phyloP scores from a whole-genome alignment of 2,329 filamentous ascomycete species.

The Neopestalotiopsis rosae region DNA sequence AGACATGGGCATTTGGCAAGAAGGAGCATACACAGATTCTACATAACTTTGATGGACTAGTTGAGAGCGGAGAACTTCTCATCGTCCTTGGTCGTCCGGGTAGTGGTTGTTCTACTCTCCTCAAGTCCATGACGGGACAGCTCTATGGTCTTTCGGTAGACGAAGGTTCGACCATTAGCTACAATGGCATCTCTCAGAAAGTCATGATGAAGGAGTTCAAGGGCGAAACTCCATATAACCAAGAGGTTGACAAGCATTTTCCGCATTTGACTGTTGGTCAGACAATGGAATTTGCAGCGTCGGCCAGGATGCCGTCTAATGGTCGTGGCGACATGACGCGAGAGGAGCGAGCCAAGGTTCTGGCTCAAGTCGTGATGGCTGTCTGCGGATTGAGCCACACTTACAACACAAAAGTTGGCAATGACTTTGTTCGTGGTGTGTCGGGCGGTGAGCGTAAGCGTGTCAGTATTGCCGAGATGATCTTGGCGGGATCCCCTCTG shows the following conservation, averaged over 20 bases:
- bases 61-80: conserved; percentile 62
- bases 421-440: conserved; percentile 75
- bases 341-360: conserved; percentile 63
- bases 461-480: conserved; percentile 81
- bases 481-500: conserved; percentile 65
- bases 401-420: conserved; percentile 74
- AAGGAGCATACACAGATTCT: conserved; percentile 65
- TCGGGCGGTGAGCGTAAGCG: conserved; percentile 78
- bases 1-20: conserved; percentile 55
- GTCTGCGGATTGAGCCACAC: conserved; percentile 76
- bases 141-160: conserved; percentile 22
- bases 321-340: conserved; percentile 67
- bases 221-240: conserved; percentile 51
- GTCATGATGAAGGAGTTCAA: conserved; percentile 65
- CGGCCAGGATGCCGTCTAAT: conserved; percentile 70
- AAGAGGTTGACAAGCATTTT: conserved; percentile 53
- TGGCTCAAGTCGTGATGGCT: conserved; percentile 71
- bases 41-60: conserved; percentile 66
- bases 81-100: conserved; percentile 54
- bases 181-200: conserved; percentile 62
- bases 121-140: conserved; percentile 51
- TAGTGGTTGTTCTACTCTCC: conserved; percentile 55
- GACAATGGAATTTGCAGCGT: conserved; percentile 75
- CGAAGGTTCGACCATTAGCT: conserved; percentile 55
- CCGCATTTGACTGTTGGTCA: conserved; percentile 77